Percentiles rank a stretch among this genome's conserved stretches.
These are phyloP conservation scores for Ananas comosus DNA, from an alignment of 176 grass and related monocot genomes.

Conservation along the genomic window DNA sequence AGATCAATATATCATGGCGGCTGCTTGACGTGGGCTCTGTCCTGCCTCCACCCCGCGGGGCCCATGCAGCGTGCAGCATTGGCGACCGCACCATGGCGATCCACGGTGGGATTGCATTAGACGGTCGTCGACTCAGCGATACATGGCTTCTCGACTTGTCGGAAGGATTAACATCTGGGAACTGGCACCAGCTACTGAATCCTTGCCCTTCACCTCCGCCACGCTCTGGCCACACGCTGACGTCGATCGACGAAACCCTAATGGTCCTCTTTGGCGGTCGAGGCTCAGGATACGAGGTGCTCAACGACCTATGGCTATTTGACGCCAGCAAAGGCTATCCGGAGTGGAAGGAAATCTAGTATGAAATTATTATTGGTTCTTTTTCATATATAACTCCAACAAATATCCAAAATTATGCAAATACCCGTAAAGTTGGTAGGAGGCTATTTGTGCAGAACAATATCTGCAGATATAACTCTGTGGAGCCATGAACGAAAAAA, in stretches of 20 bases:
- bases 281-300: constrained; percentile 71
- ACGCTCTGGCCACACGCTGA: constrained; percentile 80
- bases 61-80: constrained; percentile 78
- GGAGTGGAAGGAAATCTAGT: constrained; percentile 84
- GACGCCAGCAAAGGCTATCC: constrained; percentile 43
- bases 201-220: constrained; percentile 44
- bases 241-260: constrained; percentile 54
- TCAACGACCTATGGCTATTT: constrained; percentile 95
- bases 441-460: no score
- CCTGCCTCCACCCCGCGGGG: constrained; percentile 62
- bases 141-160: constrained; percentile 93
- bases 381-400: no score
- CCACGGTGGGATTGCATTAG: constrained; percentile 73
- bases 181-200: constrained; percentile 54
- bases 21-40: constrained; percentile 50
- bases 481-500: no score
- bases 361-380: constrained; percentile 9
- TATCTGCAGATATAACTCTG: no score
- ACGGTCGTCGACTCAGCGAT: constrained; percentile 64
- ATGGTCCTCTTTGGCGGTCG: constrained; percentile 88
- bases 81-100: constrained; percentile 57
- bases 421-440: no score
- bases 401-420: no score
- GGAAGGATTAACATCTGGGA: constrained; percentile 38
- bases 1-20: constrained; percentile 60